Conservation (phyloP, 1,284 basidiomycete species). For the Fistulinella staudtii region DNA sequence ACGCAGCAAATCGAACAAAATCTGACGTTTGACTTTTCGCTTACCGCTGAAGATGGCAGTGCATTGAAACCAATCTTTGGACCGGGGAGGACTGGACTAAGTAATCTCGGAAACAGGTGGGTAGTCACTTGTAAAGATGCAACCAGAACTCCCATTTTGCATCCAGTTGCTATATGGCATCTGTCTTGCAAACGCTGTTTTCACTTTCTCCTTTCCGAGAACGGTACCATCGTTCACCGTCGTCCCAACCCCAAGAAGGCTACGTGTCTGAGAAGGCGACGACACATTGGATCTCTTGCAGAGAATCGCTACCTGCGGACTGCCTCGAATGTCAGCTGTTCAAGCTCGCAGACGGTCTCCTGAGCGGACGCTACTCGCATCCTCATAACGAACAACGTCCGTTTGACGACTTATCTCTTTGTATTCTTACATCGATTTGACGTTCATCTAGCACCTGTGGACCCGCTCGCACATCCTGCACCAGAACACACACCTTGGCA, state of each 20-base stretch:
- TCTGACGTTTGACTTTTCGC: slow-evolving; percentile 90
- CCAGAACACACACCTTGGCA: slow-evolving; percentile 64
- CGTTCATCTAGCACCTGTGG: slow-evolving; percentile 12
- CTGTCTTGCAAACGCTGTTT: slow-evolving; percentile 87
- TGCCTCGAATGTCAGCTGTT: slow-evolving; percentile 95
- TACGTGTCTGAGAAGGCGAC: slow-evolving; percentile 38
- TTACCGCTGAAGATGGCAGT: slow-evolving; percentile 87
- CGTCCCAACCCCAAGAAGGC: too few relatives aligned
- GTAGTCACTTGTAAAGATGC: slow-evolving; percentile 9
- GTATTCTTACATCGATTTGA: slow-evolving; percentile 5
- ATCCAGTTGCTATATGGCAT: slow-evolving; percentile 93
- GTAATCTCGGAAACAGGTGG: slow-evolving; percentile 92
- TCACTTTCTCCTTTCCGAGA: slow-evolving; percentile 74
- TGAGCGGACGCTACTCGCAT: slow-evolving; percentile 88
- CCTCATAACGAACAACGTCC: slow-evolving; percentile 23
- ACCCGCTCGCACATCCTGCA: slow-evolving; percentile 37
- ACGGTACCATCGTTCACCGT: slow-evolving; percentile 52
- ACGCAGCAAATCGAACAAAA: slow-evolving; percentile 94
- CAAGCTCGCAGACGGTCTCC: slow-evolving; percentile 89
- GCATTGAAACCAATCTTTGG: slow-evolving; percentile 89
- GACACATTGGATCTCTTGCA: slow-evolving; percentile 65
- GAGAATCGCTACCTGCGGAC: slow-evolving; percentile 67
- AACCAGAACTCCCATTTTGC: neutral
- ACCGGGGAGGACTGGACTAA: slow-evolving; percentile 82
- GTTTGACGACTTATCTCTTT: neutral